These are phyloP conservation scores for Morella rubra DNA, from an alignment of 306 rosid genomes.

Conservation along the genomic window DNA sequence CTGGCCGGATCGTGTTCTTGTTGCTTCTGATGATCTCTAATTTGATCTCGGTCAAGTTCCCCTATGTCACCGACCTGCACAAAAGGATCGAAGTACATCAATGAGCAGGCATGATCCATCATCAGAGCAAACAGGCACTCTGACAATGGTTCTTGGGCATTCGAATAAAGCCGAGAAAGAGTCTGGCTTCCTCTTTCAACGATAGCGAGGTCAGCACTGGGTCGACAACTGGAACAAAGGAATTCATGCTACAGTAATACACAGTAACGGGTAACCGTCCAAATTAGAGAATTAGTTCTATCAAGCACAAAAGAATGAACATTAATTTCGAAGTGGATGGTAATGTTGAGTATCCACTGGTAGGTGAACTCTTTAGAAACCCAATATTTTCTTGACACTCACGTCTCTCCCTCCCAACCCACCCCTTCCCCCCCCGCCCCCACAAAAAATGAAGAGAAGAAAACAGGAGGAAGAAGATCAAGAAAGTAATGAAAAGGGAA, in stretches of 20 bases:
- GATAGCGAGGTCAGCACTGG: not conserved
- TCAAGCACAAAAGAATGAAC: not conserved
- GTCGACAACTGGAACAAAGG: not conserved
- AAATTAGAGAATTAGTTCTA: not conserved
- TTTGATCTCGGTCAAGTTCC: slow-evolving; percentile 41
- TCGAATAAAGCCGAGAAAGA: not conserved
- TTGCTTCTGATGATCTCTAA: slow-evolving; percentile 41
- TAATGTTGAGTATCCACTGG: not conserved
- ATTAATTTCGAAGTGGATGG: not conserved
- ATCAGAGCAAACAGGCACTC: not conserved
- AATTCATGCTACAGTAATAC: not conserved
- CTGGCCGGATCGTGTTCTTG: slow-evolving; percentile 29
- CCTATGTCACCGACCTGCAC: slow-evolving; percentile 54
- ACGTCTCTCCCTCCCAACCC: too few species aligned
- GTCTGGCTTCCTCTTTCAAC: not conserved
- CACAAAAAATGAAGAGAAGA: not conserved
- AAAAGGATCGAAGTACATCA: not conserved
- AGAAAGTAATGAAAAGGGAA: not conserved
- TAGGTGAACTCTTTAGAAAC: not conserved
- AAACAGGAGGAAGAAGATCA: not conserved
- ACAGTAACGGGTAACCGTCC: not conserved
- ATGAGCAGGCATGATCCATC: not conserved
- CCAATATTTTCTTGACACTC: too few species aligned
- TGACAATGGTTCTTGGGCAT: not conserved
- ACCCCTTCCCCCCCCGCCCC: not conserved